A percentile compares a stretch with the other conserved stretches of the same genome.
phyloP scores from a whole-genome alignment of 257 asterid species.

The Ocimum tenuiflorum region DNA sequence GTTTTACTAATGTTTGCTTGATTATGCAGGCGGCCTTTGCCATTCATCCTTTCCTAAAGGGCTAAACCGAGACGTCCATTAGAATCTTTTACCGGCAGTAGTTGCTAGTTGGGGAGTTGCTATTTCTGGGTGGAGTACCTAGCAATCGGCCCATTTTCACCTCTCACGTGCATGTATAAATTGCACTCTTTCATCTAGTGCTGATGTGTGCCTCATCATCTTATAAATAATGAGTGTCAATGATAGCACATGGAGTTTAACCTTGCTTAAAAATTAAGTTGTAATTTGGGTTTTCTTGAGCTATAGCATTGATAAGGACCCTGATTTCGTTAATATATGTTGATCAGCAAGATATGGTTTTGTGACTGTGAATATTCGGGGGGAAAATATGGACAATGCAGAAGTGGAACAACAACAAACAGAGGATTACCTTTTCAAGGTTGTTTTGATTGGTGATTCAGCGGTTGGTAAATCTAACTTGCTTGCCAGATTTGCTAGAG shows the following conservation, averaged over 20 bases:
- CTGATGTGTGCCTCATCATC: slow-evolving; percentile 19
- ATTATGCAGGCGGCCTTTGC: slow-evolving; percentile 35
- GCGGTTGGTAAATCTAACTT: slow-evolving; percentile 96
- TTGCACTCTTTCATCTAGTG: slow-evolving; percentile 22
- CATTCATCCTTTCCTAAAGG: slow-evolving; percentile 12
- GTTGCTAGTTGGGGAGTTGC: slow-evolving; percentile 9
- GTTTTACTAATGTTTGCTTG: slow-evolving; percentile 31
- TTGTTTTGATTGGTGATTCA: slow-evolving; percentile 76
- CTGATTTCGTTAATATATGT: slow-evolving; percentile 10
- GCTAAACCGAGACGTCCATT: slow-evolving; percentile 1
- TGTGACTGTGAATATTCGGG: slow-evolving; percentile 23
- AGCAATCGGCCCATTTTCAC: slow-evolving; percentile 6
- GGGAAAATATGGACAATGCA: slow-evolving; percentile 48
- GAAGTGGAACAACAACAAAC: slow-evolving; percentile 51
- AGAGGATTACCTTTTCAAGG: slow-evolving; percentile 80
- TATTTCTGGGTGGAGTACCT: slow-evolving; percentile 8
- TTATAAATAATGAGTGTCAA: background rate
- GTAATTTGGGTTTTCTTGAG: slow-evolving; percentile 4
- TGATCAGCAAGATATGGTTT: slow-evolving; percentile 31
- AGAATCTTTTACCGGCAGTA: slow-evolving; percentile 11
- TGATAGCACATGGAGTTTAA: slow-evolving; percentile 4
- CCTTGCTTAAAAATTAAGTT: background rate
- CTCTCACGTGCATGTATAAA: slow-evolving; percentile 2
- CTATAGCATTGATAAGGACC: slow-evolving; percentile 6
- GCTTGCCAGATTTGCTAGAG: slow-evolving; percentile 93